Conservation (phyloP, 1,284 basidiomycete genomes). For the Ganoderma lucidum region DNA sequence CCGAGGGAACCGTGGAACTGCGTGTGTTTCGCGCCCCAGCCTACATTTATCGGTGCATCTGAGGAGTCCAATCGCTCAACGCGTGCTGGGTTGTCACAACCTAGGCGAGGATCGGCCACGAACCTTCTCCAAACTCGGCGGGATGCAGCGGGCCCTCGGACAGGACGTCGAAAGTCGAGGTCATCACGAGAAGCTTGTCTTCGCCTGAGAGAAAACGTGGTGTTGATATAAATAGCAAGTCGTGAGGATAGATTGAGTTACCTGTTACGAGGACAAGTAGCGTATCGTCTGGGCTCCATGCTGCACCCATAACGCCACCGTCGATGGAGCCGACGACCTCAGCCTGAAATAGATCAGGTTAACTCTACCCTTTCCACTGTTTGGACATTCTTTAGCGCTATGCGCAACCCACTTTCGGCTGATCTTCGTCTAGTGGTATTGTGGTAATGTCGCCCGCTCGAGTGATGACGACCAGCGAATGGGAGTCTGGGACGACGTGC, state of each 20-base stretch:
- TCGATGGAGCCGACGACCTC: slow-evolving; percentile 91
- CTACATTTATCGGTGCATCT: slow-evolving; percentile 94
- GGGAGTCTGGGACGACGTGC: slow-evolving; percentile 38
- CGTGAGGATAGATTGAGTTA: slow-evolving; percentile 35
- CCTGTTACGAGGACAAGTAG: slow-evolving; percentile 84
- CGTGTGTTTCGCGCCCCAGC: slow-evolving; percentile 97
- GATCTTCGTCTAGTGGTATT: slow-evolving; percentile 64
- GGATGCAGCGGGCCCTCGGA: slow-evolving; percentile 81
- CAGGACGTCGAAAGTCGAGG: slow-evolving; percentile 87
- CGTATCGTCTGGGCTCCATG: slow-evolving; percentile 93
- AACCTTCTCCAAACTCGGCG: slow-evolving; percentile 87
- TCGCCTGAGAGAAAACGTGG: slow-evolving; percentile 56
- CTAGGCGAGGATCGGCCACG: slow-evolving; percentile 18
- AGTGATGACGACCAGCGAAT: slow-evolving; percentile 64
- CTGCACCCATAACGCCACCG: slow-evolving; percentile 81
- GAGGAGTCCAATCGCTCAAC: slow-evolving; percentile 1
- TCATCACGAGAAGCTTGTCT: slow-evolving; percentile 89
- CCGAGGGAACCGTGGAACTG: slow-evolving; percentile 98
- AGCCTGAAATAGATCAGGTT: slow-evolving; percentile 46
- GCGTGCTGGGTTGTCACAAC: no score
- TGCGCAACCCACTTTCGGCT: slow-evolving; percentile 49
- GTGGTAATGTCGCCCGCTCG: slow-evolving; percentile 83
- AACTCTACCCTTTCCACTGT: background rate
- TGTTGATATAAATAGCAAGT: background rate
- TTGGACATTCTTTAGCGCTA: background rate